phyloP scores from a whole-genome alignment of 345 rosid genomes.

The Punica granatum region DNA sequence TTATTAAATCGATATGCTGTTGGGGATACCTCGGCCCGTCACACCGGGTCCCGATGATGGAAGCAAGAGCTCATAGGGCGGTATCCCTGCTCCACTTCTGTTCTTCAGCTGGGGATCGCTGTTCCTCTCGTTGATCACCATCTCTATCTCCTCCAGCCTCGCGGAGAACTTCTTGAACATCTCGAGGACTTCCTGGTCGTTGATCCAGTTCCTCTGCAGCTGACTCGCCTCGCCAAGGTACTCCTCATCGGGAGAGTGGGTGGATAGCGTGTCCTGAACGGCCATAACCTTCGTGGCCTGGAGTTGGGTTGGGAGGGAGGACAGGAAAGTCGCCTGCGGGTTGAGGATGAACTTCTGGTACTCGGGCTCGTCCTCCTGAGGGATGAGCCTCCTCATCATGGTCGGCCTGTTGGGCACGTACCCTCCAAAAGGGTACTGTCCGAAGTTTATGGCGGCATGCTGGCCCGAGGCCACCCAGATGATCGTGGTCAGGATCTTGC shows the following conservation, averaged over 20 bases:
- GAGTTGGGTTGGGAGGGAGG: slow-evolving; percentile 72
- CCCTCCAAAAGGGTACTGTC: slow-evolving; percentile 94
- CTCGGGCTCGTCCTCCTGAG: slow-evolving; percentile 46
- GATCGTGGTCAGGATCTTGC: slow-evolving; percentile 61
- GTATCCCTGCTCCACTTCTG: slow-evolving; percentile 87
- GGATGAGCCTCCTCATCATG: slow-evolving; percentile 64
- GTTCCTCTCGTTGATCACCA: slow-evolving; percentile 49
- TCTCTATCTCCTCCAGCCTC: slow-evolving; percentile 60
- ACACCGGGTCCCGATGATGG: slow-evolving; percentile 85
- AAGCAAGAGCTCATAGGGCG: slow-evolving; percentile 75
- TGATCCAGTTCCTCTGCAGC: slow-evolving; percentile 57
- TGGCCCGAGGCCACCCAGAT: slow-evolving; percentile 91
- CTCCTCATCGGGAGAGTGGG: slow-evolving; percentile 89
- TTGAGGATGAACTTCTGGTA: slow-evolving; percentile 53
- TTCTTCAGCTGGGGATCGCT: slow-evolving; percentile 47
- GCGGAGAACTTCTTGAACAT: slow-evolving; percentile 45
- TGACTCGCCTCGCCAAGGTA: slow-evolving; percentile 55
- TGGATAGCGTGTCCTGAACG: slow-evolving; percentile 79
- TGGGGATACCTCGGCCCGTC: slow-evolving; percentile 91
- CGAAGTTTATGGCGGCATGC: slow-evolving; percentile 93
- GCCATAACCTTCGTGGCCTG: slow-evolving; percentile 99
- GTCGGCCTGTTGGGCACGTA: slow-evolving; percentile 92
- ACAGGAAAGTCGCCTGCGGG: slow-evolving; percentile 62
- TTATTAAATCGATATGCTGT: slow-evolving; percentile 71
- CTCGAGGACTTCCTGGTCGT: slow-evolving; percentile 42